Evolutionary conservation across 257 asterid genomes (phyloP), one percentile per base, ranked within the genome.

Genomic region (Oldenlandia corymbosa): DNA sequence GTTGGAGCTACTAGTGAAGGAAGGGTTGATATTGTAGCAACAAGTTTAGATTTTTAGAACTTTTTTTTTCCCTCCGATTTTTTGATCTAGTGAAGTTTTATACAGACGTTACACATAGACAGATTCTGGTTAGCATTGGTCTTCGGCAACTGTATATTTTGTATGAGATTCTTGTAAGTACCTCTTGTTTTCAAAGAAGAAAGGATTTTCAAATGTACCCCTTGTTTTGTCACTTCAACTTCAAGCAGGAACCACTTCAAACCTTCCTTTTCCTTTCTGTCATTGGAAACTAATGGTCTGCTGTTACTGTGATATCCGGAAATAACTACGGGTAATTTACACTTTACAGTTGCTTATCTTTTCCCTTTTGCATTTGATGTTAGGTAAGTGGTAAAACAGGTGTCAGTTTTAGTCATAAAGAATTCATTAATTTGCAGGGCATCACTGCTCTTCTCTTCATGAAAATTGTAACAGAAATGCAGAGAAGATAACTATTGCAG

Each of bases 111-210:
- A 60, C 32, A 62, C 75, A 56, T 51, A 62, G 71, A 80, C 63
- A 70, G 65, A 59, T 68, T 62, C 69, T 60, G 73, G 68, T 68
- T 66, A 77, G 80, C 78, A 71, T 61, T 48, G 69, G 71, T 70
- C 82, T 75, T 77, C 79, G 78, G 47, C 83, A 83, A 85, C 51
- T 90, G 97, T 90, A 90, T 73, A 90, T 85, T 82, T 78, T 55
- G 60, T 71, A 50, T 76, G 87, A 76, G 84, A 78, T 72, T 76
- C 82, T 70, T 72, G 84, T 82, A 80, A 79, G 67, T 73, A 28
- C 30, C 24, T 36, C 39, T 32, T 58, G 47, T 54, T 37, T 26
- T 43, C 31, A 9, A 18, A 31, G 39, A 30, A 30, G 14, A 18
- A 14, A n/a, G 48, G 16, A 71, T 60, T 42, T 23, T 36, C 66